These are phyloP conservation scores for Pichia sp. DNA, from an alignment of 1,139 yeast genomes.

Conservation along the genomic window DNA sequence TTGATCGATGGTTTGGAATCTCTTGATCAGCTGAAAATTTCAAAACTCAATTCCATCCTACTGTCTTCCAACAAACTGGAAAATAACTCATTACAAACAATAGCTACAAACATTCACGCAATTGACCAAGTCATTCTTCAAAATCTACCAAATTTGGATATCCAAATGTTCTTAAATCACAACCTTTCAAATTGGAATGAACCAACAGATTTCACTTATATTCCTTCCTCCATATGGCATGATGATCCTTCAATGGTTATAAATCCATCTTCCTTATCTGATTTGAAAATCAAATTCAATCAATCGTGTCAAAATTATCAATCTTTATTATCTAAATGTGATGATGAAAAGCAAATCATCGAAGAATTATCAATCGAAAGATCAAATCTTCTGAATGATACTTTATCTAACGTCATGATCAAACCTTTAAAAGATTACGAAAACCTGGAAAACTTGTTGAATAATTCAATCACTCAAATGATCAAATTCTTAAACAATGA, in stretches of 20 bases:
- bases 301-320: slow-evolving; percentile 42
- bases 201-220: slow-evolving; percentile 76
- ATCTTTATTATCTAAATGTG: slow-evolving; percentile 38
- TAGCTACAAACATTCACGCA: slow-evolving; percentile 46
- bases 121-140: slow-evolving; percentile 57
- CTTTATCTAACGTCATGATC: slow-evolving; percentile 33
- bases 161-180: slow-evolving; percentile 90
- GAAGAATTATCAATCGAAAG: slow-evolving; percentile 40
- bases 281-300: slow-evolving; percentile 55
- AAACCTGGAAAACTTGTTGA: slow-evolving; percentile 50
- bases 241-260: slow-evolving; percentile 79
- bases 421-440: slow-evolving; percentile 37
- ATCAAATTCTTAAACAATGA: slow-evolving; percentile 69
- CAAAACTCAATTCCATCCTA: slow-evolving; percentile 64
- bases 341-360: slow-evolving; percentile 42
- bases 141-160: slow-evolving; percentile 70
- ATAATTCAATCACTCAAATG: slow-evolving; percentile 48
- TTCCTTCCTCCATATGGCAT: slow-evolving; percentile 94
- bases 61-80: slow-evolving; percentile 62
- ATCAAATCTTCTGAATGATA: slow-evolving; percentile 29
- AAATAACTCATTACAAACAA: slow-evolving; percentile 46
- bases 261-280: slow-evolving; percentile 52
- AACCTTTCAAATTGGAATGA: slow-evolving; percentile 73
- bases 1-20: slow-evolving; percentile 80
- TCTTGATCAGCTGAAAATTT: slow-evolving; percentile 72